Evolutionary conservation across 1,139 yeast species (phyloP).

Genomic region (Nadsonia commutata): DNA sequence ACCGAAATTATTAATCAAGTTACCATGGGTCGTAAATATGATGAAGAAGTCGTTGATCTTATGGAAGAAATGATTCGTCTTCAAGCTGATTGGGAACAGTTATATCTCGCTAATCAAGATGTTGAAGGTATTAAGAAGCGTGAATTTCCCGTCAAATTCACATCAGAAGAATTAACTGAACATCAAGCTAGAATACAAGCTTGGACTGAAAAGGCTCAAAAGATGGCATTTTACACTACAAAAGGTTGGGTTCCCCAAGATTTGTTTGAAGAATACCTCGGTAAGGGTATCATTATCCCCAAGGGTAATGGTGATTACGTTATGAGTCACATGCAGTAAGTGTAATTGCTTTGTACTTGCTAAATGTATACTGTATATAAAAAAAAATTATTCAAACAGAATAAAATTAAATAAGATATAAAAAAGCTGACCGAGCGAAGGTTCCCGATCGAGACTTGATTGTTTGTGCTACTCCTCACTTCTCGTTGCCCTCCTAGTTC

Average conservation of each 20-base stretch:
- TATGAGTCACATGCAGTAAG: too few species aligned
- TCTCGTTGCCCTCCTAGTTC: too few species aligned
- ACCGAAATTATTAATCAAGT: constrained; percentile 34
- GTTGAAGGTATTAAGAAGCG: constrained; percentile 13
- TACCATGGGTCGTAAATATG: constrained; percentile 45
- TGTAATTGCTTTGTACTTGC: too few species aligned
- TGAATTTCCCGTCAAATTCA: constrained; percentile 46
- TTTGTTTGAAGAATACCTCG: constrained; percentile 57
- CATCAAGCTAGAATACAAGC: constrained; percentile 46
- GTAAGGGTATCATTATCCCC: constrained; percentile 47
- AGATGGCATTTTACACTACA: constrained; percentile 77
- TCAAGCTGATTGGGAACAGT: constrained; percentile 37
- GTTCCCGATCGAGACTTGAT: too few species aligned
- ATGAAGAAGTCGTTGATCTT: constrained; percentile 35
- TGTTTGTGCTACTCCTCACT: too few species aligned
- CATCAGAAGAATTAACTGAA: constrained; percentile 37
- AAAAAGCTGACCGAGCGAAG: too few species aligned
- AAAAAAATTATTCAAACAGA: too few species aligned
- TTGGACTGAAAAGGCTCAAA: constrained; percentile 52
- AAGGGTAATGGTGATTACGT: constrained; percentile 32
- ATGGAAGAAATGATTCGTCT: constrained; percentile 64
- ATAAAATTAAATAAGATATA: too few species aligned
- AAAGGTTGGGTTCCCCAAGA: constrained; percentile 95
- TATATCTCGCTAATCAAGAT: constrained; percentile 15
- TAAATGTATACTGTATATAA: too few species aligned